Percentiles rank a stretch among this genome's conserved stretches.
phyloP scores from a whole-genome alignment of 192 early-diverging fungal species.

The Coemansia sp. region DNA sequence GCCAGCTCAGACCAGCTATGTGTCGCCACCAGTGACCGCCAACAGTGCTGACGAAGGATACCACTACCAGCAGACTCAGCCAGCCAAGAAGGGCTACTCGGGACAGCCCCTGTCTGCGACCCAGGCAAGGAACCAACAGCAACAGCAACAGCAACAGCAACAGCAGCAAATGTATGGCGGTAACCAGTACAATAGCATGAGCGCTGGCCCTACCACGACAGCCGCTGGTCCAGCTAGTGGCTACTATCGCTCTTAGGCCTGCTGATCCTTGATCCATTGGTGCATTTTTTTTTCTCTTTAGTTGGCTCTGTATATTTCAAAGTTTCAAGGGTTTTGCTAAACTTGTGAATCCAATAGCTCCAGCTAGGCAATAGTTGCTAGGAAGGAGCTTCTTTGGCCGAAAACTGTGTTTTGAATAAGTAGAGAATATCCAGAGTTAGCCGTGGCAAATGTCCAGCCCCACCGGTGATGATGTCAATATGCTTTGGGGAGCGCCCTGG shows the following conservation, averaged over 20 bases:
- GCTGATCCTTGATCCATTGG: neutral
- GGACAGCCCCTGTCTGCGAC: slow-evolving; percentile 42
- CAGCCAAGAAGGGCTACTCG: slow-evolving; percentile 1
- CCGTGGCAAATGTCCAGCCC: too few relatives aligned
- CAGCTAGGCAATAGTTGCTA: too few relatives aligned
- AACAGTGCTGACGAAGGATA: neutral
- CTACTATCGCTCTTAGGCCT: slow-evolving; percentile 9
- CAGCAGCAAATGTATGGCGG: slow-evolving; percentile 9
- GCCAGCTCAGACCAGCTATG: neutral
- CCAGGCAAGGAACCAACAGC: slow-evolving; percentile 34
- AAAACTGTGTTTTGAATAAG: too few relatives aligned
- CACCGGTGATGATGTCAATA: too few relatives aligned
- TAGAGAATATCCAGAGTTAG: too few relatives aligned
- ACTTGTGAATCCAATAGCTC: too few relatives aligned
- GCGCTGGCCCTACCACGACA: slow-evolving; percentile 14
- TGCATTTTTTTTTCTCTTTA: neutral
- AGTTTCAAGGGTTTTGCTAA: neutral
- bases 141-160: slow-evolving; percentile 10
- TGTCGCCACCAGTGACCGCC: neutral
- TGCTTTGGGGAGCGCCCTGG: too few relatives aligned
- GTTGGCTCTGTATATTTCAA: neutral
- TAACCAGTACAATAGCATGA: slow-evolving; percentile 15
- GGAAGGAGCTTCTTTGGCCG: too few relatives aligned
- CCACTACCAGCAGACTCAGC: neutral
- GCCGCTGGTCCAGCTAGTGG: slow-evolving; percentile 7